A percentile compares a stretch with the other conserved stretches of the same genome.
These are phyloP conservation scores for Phytopythium montanum DNA, from an alignment of 352 stramenopile species.

Conservation along the genomic window DNA sequence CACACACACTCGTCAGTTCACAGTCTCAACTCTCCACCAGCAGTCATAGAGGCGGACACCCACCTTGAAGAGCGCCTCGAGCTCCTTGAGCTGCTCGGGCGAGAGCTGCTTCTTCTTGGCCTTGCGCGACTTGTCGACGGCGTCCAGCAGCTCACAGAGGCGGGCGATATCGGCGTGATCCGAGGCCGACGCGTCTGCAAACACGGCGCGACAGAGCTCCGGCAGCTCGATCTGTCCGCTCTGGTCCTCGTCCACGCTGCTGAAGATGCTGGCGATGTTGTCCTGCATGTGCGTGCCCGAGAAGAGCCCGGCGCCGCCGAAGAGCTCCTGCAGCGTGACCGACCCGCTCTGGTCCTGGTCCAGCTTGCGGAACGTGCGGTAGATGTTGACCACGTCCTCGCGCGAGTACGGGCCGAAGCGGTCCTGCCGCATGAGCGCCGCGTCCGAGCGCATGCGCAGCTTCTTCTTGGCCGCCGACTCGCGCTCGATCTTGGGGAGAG, in stretches of 20 bases:
- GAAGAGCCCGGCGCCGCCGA: slow-evolving; percentile 58
- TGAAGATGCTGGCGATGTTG: slow-evolving; percentile 75
- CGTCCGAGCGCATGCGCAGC: slow-evolving; percentile 55
- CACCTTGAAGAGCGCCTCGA: slow-evolving; percentile 59
- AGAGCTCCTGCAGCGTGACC: slow-evolving; percentile 59
- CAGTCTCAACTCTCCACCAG: background rate
- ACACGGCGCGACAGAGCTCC: slow-evolving; percentile 58
- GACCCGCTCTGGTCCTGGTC: slow-evolving; percentile 67
- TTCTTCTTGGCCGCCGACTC: slow-evolving; percentile 40
- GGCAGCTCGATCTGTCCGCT: slow-evolving; percentile 72
- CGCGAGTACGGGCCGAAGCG: slow-evolving; percentile 61
- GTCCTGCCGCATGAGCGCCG: slow-evolving; percentile 53
- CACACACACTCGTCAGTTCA: slow-evolving; percentile 1
- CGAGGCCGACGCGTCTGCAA: slow-evolving; percentile 34
- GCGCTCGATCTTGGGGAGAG: slow-evolving; percentile 14
- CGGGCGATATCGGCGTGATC: slow-evolving; percentile 53
- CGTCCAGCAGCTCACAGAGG: slow-evolving; percentile 50
- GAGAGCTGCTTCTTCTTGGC: slow-evolving; percentile 51
- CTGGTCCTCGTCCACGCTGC: slow-evolving; percentile 68
- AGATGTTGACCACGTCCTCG: slow-evolving; percentile 70
- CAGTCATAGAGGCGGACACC: background rate
- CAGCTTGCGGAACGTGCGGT: slow-evolving; percentile 66
- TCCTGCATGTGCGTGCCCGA: slow-evolving; percentile 58
- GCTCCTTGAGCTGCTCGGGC: slow-evolving; percentile 50
- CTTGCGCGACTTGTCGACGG: slow-evolving; percentile 45